A percentile compares a stretch with the other conserved stretches of the same genome.
Evolutionary conservation across 2,329 filamentous ascomycete genomes (phyloP).

Genomic region (Tolypocladium nubicola): DNA sequence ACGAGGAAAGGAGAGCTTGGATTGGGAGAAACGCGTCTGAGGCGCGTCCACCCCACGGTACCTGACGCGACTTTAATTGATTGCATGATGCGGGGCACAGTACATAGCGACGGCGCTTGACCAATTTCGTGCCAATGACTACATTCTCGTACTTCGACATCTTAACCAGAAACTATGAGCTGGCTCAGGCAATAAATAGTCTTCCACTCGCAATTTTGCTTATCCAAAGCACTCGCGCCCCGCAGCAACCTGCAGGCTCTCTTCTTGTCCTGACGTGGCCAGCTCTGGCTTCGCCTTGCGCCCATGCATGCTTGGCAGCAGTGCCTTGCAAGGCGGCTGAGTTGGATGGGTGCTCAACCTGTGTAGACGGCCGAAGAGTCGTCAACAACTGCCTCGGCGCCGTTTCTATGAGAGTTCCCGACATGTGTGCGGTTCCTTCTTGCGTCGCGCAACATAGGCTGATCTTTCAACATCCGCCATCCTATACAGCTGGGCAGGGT

Average conservation of each 20-base stretch:
- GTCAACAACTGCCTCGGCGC: not conserved
- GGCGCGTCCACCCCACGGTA: constrained; percentile 20
- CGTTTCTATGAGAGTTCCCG: not conserved
- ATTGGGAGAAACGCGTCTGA: constrained; percentile 9
- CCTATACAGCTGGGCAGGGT: not conserved
- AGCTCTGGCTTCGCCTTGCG: too few relatives aligned
- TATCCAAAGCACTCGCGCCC: not conserved
- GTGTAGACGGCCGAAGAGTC: not conserved
- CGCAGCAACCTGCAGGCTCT: not conserved
- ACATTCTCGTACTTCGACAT: too few relatives aligned
- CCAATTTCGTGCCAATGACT: not conserved
- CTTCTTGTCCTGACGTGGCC: not conserved
- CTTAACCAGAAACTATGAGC: not conserved
- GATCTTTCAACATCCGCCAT: not conserved
- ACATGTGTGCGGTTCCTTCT: not conserved
- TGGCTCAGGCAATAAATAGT: not conserved
- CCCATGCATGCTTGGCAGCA: too few relatives aligned
- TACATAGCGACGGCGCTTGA: not conserved
- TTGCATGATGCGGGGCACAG: constrained; percentile 15
- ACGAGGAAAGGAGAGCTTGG: not conserved
- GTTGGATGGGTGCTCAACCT: not conserved
- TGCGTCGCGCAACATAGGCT: not conserved
- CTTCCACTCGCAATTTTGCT: not conserved
- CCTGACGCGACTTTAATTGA: constrained; percentile 27
- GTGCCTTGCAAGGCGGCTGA: not conserved